Base-by-base conservation (phyloP, 805 yeast species). In the Maudiozyma turicensis region DNA sequence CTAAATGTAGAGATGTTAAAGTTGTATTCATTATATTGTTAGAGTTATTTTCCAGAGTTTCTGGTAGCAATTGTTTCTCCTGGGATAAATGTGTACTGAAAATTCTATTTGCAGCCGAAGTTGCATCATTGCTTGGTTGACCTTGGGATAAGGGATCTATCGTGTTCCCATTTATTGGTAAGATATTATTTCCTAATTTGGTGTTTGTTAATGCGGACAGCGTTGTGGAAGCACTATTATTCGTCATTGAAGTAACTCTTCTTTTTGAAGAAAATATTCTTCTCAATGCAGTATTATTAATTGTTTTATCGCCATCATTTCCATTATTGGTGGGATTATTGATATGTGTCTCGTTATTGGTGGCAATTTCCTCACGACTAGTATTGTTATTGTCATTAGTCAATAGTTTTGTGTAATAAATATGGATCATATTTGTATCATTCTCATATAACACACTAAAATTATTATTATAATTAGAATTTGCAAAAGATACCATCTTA, bases 31-130 rank as follows among this genome's bases (percentile, higher is more conserved):
- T 54, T 58, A 60, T 58, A 14, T 44, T 45, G 14, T n/a, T 35
- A 20, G 26, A 20, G n/a, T 35, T 35, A 35, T 35, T 35, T 35
- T 35, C 38, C 20, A 40, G 28, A 33, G 35, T 39, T 32, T 14
- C n/a, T 26, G 33, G 13, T 8, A 14, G 14, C 31, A 30, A n/a
- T 30, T 11, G 29, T 15, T 44, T 28, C 6, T 31, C 31, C 26
- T 31, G 26, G 1, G 43, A 5, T 6, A 40, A 26, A 34, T 43
- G 33, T 10, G 38, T 20, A 15, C 43, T 48, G 20, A 34, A 43
- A 9, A 48, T 26, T 41, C 67, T 53, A 42, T 63, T 67, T 10
- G 63, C 47, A 2, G 66, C 59, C 1, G 67, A 62, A 8, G 68
- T 63, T 11, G 60, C 14, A 35, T 35, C 38, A 11, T 35, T 35